A percentile compares a stretch with the other conserved stretches of the same genome.
Conservation (phyloP, 495 filamentous ascomycete species). For the Penicillium lividum region DNA sequence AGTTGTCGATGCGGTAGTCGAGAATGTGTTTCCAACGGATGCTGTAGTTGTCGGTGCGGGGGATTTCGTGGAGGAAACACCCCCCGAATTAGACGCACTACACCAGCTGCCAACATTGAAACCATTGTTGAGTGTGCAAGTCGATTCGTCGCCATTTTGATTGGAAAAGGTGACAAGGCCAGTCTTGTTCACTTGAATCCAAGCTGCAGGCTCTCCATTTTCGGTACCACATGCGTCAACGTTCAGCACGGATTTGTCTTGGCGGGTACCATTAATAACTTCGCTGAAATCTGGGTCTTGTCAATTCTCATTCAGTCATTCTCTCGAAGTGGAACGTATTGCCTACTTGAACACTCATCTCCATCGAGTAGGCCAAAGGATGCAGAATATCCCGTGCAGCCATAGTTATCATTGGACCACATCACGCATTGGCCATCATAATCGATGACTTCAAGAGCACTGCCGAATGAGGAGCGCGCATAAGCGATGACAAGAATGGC, state of each 20-base stretch:
- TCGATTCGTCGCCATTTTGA: neutral
- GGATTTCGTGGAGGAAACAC: neutral
- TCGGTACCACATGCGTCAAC: neutral
- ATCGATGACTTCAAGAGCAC: slow-evolving; percentile 9
- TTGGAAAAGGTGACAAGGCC: neutral
- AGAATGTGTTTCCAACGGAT: no score
- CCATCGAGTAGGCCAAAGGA: slow-evolving; percentile 7
- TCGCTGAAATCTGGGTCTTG: no score
- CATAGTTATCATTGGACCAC: slow-evolving; percentile 6
- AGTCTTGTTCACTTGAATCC: neutral
- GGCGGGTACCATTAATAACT: no score
- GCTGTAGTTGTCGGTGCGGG: no score
- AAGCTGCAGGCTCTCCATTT: neutral
- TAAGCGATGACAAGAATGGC: no score
- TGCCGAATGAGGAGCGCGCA: neutral
- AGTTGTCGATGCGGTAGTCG: no score
- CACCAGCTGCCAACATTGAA: neutral
- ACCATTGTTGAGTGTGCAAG: neutral
- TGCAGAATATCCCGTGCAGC: slow-evolving; percentile 9
- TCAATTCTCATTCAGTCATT: no score
- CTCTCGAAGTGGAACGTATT: no score
- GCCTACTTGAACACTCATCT: slow-evolving; percentile 6
- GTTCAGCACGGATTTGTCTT: neutral
- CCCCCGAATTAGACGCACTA: neutral
- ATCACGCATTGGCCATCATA: slow-evolving; percentile 4